Base-by-base conservation (phyloP, 148 eudicot genomes). In the Camellia lanceoleosa region DNA sequence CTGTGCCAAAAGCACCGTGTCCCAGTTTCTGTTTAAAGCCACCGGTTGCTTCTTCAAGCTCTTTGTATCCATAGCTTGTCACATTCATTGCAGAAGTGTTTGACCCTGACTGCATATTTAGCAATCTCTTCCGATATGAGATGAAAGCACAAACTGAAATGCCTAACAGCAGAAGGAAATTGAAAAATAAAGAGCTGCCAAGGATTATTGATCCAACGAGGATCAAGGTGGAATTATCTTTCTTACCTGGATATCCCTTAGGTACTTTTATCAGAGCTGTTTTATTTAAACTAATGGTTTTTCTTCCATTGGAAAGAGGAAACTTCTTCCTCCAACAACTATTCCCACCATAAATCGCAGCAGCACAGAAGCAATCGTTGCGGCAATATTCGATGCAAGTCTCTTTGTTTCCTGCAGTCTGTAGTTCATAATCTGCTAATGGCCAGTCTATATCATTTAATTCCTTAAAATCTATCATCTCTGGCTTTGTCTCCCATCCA, bases 351-450 rank as follows among this genome's bases (percentile, higher is more conserved):
- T 64, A 71, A 14, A 85, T 76, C 0, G 79, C 82, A 16, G 75
- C 87, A 4, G 87, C 87, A 79, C 87, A 85, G 30, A 79, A 82
- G 55, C 87, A 85, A 67, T 85, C 85, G 2, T 58, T 11, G 51
- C 79, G 51, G 63, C 87, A 85, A 18, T 19, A 75, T 67, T 79
- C 19, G 43, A 78, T 59, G 30, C 20, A 75, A 12, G 15, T 75
- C 71, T 76, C 47, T 23, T 42, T 73, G 55, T 15, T 41, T 61
- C 19, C 71, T 85, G 19, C 82, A 1, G 3, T 60, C 64, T 60
- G 64, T 4, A 60, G 19, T 15, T 60, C 64, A 60, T 60, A 60
- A 18, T 60, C 64, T 18, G 64, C 20, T 16, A 16, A 60, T 16
- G 64, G 64, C 64, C 64, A 60, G 64, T 60, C 20, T 3, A 0